Evolutionary conservation across 805 yeast genomes (phyloP), one percentile per base, ranked within the genome.

Genomic region (Candida qinlingensis): DNA sequence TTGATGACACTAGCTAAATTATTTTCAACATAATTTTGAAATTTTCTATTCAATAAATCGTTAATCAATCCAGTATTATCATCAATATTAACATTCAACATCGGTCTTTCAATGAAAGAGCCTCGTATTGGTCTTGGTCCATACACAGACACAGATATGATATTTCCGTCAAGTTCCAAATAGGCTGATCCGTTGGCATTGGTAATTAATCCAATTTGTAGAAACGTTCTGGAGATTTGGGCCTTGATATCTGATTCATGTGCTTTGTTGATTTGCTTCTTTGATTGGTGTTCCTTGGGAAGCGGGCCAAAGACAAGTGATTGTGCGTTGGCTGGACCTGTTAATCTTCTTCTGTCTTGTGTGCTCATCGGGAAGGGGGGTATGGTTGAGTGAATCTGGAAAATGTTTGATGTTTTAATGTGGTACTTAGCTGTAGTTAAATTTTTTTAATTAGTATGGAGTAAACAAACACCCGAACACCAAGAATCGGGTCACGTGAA

Each of bases 51-150:
- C 78, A 51, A 68, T 56, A 57, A 40, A 3, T 52, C 51, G 27
- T 51, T 49, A 29, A 60, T 42, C 11, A 51, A 41, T 57, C 64
- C 51, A 50, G 70, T 60, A 25, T 61, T 65, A 46, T 72, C 71
- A 45, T 70, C 68, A 34, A 71, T 49, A 30, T 64, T 68, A 12
- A 87, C 89, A 29, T 82, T 75, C 39, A 87, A 67, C 5, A 80
- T 72, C 3, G 91, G 91, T 44, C 79, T 71, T 26, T 84, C 81
- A 37, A 79, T 73, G 62, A 84, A 87, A 4, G 87, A 77, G 2
- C 89, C 88, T 51, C 87, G 73, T 52, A 79, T 81, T 7, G 98
- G 97, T 55, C 90, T 75, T 4, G 98, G 98, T 0, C 98, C 98
- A 65, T 82, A 87, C 0, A 92, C 82, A 4, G 89, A 75, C 1